Percentiles rank a stretch among this genome's conserved stretches.
Conservation (phyloP, 177 flowering plant species). For the Vitis hybrid region DNA sequence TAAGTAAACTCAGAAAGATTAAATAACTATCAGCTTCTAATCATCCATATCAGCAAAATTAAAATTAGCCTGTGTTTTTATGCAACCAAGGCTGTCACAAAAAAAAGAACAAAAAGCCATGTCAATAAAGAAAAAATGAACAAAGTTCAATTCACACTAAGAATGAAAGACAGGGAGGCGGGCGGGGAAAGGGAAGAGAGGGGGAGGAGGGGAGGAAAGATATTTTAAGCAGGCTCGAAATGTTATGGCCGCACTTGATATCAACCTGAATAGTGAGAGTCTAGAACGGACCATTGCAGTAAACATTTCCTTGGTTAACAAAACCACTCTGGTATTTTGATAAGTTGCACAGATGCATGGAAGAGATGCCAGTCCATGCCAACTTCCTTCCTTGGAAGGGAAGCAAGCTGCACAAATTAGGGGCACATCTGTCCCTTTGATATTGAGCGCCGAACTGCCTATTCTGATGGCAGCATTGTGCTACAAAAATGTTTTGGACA, state of each 20-base stretch:
- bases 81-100: too few relatives aligned
- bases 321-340: slow-evolving; percentile 49
- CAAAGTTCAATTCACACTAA: neutral
- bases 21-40: neutral
- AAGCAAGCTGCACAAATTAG: slow-evolving; percentile 52
- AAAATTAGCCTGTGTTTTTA: too few relatives aligned
- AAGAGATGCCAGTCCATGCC: slow-evolving; percentile 67
- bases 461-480: slow-evolving; percentile 64
- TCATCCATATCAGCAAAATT: too few relatives aligned
- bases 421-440: slow-evolving; percentile 49
- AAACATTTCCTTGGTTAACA: slow-evolving; percentile 57
- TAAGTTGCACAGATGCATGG: slow-evolving; percentile 62
- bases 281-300: slow-evolving; percentile 98
- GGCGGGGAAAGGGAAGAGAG: too few relatives aligned
- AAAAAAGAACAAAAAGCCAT: neutral
- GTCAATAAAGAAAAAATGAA: neutral
- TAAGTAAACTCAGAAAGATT: neutral
- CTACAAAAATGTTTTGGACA: slow-evolving; percentile 64
- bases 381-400: slow-evolving; percentile 68
- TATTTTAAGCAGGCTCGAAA: slow-evolving; percentile 5
- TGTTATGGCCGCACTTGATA: slow-evolving; percentile 18
- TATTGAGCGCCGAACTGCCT: slow-evolving; percentile 51
- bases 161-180: neutral
- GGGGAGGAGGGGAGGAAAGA: neutral
- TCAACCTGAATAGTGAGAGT: slow-evolving; percentile 55